Percentiles rank a stretch among this genome's conserved stretches.
These are phyloP conservation scores for Dipteronia dyeriana DNA, from an alignment of 345 rosid species.

Conservation along the genomic window DNA sequence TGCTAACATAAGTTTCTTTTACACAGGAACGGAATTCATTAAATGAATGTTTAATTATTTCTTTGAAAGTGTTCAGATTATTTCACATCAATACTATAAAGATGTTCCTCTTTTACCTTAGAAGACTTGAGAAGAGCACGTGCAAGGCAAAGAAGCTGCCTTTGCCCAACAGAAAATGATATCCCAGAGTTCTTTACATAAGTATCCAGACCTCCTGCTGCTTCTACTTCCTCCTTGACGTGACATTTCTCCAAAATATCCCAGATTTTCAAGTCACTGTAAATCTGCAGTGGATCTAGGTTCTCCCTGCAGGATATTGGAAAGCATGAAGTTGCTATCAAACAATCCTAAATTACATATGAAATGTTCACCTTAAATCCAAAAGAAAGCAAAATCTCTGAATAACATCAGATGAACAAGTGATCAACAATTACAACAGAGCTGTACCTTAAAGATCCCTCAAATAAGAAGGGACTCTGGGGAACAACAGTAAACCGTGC, in stretches of 20 bases:
- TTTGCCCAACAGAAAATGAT: conserved; percentile 83
- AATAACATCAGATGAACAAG: conserved; percentile 3
- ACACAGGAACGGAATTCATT: neutral
- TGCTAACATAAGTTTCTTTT: neutral
- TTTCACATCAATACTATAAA: neutral
- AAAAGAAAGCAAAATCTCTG: neutral
- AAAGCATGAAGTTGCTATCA: neutral
- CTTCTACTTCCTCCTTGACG: conserved; percentile 75
- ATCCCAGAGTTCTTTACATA: conserved; percentile 64
- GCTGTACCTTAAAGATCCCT: conserved; percentile 76
- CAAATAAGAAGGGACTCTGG: conserved; percentile 85
- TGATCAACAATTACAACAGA: neutral
- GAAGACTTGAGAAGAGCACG: conserved; percentile 90
- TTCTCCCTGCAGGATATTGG: conserved; percentile 56
- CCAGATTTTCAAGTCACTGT: conserved; percentile 67
- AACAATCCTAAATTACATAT: neutral
- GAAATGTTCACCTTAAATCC: neutral
- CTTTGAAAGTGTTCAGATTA: neutral
- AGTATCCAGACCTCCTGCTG: conserved; percentile 71
- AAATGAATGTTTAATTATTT: neutral
- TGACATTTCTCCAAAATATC: conserved; percentile 71
- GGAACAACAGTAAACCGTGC: conserved; percentile 79
- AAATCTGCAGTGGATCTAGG: conserved; percentile 66
- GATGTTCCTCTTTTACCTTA: conserved; percentile 43
- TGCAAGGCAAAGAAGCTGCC: conserved; percentile 91